Conservation (phyloP, 1,284 basidiomycete species). For the Boletus smithii region DNA sequence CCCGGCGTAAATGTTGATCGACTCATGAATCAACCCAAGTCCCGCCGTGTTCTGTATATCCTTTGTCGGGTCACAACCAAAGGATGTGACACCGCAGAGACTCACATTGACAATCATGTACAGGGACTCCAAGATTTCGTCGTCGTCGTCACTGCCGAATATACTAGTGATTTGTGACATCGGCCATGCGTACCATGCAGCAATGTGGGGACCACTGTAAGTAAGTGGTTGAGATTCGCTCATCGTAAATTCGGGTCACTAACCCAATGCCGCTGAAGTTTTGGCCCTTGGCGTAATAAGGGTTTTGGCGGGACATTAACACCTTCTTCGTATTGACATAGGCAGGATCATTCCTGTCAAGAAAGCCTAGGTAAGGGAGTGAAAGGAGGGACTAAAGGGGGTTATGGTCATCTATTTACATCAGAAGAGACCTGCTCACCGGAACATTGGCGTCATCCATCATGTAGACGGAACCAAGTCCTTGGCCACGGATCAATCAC, state of each 20-base stretch:
- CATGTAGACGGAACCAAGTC: constrained; percentile 64
- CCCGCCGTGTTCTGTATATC: constrained; percentile 59
- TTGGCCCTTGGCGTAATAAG: constrained; percentile 64
- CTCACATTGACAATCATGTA: constrained; percentile 65
- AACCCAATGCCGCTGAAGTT: constrained; percentile 68
- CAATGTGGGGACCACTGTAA: constrained; percentile 67
- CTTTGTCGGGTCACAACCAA: background rate
- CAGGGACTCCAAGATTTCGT: constrained; percentile 59
- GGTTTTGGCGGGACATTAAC: constrained; percentile 61
- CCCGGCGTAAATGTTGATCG: constrained; percentile 57
- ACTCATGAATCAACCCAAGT: constrained; percentile 77
- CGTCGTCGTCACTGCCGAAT: constrained; percentile 68
- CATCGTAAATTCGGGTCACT: constrained; percentile 20
- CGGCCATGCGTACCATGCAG: constrained; percentile 74
- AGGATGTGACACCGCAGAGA: constrained; percentile 4
- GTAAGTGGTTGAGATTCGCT: constrained; percentile 5
- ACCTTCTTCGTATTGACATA: constrained; percentile 62
- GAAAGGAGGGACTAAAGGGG: constrained; percentile 62
- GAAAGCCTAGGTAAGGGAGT: constrained; percentile 73
- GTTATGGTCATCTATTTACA: constrained; percentile 3
- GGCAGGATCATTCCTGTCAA: constrained; percentile 52
- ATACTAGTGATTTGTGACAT: constrained; percentile 76
- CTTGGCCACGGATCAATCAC: constrained; percentile 28
- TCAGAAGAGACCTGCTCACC: constrained; percentile 38
- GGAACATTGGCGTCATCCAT: constrained; percentile 85